Evolutionary conservation across 2,329 filamentous ascomycete species (phyloP).

Genomic region (Nothomitra cinnamomea): DNA sequence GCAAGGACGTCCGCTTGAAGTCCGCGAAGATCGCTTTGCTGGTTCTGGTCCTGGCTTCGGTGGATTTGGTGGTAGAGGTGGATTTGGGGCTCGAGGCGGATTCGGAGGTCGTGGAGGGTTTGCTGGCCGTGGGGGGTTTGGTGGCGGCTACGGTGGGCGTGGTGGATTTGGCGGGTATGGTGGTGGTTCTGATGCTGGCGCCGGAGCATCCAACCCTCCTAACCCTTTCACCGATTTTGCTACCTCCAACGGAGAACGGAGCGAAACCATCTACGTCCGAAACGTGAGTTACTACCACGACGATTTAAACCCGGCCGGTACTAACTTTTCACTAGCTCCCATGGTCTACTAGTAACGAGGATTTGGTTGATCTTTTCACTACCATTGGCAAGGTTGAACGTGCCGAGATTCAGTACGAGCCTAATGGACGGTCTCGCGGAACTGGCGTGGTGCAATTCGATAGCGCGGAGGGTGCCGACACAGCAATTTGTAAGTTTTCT

Average conservation of each 20-base stretch:
- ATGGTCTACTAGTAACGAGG: constrained; percentile 98
- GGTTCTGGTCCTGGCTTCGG: constrained; percentile 32
- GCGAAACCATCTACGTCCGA: constrained; percentile 81
- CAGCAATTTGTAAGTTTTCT: constrained; percentile 50
- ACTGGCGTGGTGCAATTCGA: constrained; percentile 96
- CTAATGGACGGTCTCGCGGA: constrained; percentile 84
- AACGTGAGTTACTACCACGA: constrained; percentile 51
- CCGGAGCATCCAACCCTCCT: constrained; percentile 37
- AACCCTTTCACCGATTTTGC: constrained; percentile 93
- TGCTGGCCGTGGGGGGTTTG: constrained; percentile 26
- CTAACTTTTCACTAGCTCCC: constrained; percentile 47
- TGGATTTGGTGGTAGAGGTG: constrained; percentile 22
- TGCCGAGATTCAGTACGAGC: constrained; percentile 98
- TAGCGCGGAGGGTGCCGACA: constrained; percentile 66
- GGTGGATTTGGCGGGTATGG: constrained; percentile 30
- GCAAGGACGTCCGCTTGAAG: constrained; percentile 85
- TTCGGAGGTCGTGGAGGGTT: constrained; percentile 19
- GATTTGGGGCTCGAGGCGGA: constrained; percentile 23
- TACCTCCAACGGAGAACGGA: constrained; percentile 68
- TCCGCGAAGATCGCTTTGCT: constrained; percentile 90
- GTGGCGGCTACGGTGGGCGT: constrained; percentile 25
- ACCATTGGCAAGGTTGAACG: constrained; percentile 97
- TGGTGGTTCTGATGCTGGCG: constrained; percentile 32
- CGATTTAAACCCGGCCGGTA: not conserved
- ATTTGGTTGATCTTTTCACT: constrained; percentile 87